A percentile compares a stretch with the other conserved stretches of the same genome.
These are phyloP conservation scores for Colletotrichum musicola DNA, from an alignment of 2,329 filamentous ascomycete genomes.

Conservation along the genomic window DNA sequence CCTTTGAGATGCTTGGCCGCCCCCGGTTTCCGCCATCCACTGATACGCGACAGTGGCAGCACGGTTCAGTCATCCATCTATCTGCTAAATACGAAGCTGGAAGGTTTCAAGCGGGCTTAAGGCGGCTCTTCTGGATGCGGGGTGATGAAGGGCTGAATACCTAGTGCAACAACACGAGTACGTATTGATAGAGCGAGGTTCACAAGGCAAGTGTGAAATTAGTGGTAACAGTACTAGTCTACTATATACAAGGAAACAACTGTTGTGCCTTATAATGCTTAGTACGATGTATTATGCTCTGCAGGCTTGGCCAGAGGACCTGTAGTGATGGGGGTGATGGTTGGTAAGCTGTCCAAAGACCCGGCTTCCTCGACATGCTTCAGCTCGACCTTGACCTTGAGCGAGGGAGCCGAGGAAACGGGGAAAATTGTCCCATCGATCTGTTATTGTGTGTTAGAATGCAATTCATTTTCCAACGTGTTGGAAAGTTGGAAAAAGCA, in stretches of 20 bases:
- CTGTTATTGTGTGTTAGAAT: background rate
- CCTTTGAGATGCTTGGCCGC: no score
- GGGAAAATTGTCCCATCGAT: conserved; percentile 3
- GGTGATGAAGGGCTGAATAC: background rate
- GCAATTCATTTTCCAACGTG: background rate
- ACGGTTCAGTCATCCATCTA: no score
- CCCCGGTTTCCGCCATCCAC: no score
- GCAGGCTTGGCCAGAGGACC: conserved; percentile 1
- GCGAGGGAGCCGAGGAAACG: conserved; percentile 8
- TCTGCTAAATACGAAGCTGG: no score
- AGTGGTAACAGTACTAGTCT: no score
- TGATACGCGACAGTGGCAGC: background rate
- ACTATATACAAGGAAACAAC: background rate
- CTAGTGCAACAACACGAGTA: background rate
- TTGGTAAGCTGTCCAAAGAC: conserved; percentile 9
- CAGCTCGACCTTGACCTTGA: conserved; percentile 11
- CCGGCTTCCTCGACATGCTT: background rate
- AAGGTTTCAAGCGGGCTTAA: background rate
- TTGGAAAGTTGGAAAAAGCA: background rate
- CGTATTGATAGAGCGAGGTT: background rate
- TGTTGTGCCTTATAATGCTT: background rate
- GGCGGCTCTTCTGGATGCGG: no score
- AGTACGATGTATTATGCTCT: background rate
- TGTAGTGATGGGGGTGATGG: background rate
- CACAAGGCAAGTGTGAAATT: no score